A percentile compares a stretch with the other conserved stretches of the same genome.
Evolutionary conservation across 1,139 yeast species (phyloP).

Genomic region (Pichia sp.): DNA sequence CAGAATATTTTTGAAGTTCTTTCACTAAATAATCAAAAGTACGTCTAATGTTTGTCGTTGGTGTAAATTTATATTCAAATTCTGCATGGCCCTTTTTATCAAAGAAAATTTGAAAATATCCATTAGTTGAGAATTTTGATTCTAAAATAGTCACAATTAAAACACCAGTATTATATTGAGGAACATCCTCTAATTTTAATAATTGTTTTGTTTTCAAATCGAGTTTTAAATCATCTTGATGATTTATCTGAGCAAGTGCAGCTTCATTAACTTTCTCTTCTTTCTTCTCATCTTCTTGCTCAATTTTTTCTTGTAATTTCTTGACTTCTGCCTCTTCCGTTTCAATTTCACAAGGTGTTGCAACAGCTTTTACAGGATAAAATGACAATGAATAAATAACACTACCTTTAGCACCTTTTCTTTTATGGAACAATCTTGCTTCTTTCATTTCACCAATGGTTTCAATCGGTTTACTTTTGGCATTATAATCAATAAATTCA

Average conservation of each 20-base stretch:
- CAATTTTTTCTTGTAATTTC: conserved; percentile 12
- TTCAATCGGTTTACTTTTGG: conserved; percentile 59
- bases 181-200: conserved; percentile 56
- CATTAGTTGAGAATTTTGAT: conserved; percentile 48
- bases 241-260: background rate
- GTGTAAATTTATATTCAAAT: conserved; percentile 44
- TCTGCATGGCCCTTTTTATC: conserved; percentile 67
- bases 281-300: conserved; percentile 24
- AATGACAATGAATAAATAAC: conserved; percentile 70
- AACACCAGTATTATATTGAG: conserved; percentile 67
- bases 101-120: conserved; percentile 65
- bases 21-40: conserved; percentile 71
- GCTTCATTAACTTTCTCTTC: conserved; percentile 26
- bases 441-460: conserved; percentile 52
- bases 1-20: conserved; percentile 66
- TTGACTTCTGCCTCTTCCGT: conserved; percentile 40
- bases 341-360: conserved; percentile 65
- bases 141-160: conserved; percentile 60
- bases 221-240: conserved; percentile 32
- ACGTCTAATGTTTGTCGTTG: conserved; percentile 41
- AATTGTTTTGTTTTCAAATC: conserved; percentile 47
- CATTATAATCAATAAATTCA: conserved; percentile 63
- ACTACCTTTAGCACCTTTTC: conserved; percentile 75
- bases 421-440: conserved; percentile 56
- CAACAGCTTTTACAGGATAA: conserved; percentile 73